phyloP scores from a whole-genome alignment of 352 stramenopile species.

The Thalassiosira exigua region DNA sequence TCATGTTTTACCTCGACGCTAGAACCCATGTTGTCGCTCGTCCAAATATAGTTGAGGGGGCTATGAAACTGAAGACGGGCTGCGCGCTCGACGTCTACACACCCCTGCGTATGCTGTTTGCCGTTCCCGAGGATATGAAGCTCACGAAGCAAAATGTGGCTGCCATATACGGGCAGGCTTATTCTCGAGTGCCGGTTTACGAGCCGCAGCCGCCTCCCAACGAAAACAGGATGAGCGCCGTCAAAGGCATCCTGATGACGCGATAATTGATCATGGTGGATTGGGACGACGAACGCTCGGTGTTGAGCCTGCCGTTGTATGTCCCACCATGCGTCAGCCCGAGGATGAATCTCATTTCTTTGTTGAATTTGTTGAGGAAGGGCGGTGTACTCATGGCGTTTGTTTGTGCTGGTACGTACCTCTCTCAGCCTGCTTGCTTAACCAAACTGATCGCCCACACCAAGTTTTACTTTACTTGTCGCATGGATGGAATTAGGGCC shows the following conservation, averaged over 20 bases:
- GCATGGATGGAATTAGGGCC: too few species aligned
- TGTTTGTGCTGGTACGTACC: slow-evolving; percentile 40
- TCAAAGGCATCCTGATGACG: slow-evolving; percentile 90
- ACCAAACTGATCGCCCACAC: too few species aligned
- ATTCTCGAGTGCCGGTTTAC: slow-evolving; percentile 91
- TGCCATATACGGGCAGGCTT: slow-evolving; percentile 88
- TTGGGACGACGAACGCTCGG: slow-evolving; percentile 66
- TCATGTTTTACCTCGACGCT: too few species aligned
- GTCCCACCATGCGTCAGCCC: slow-evolving; percentile 89
- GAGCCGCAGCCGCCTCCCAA: slow-evolving; percentile 33
- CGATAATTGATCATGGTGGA: slow-evolving; percentile 91
- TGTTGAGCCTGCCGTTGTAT: slow-evolving; percentile 75
- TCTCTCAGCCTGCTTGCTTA: too few species aligned
- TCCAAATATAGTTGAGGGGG: slow-evolving; percentile 91
- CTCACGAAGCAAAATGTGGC: slow-evolving; percentile 85
- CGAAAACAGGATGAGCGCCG: slow-evolving; percentile 75
- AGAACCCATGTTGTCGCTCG: slow-evolving; percentile 85
- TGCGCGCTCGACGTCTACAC: slow-evolving; percentile 91
- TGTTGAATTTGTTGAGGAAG: slow-evolving; percentile 91
- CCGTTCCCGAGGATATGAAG: slow-evolving; percentile 87
- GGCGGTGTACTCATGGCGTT: slow-evolving; percentile 82
- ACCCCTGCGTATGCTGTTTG: slow-evolving; percentile 88
- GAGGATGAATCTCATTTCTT: slow-evolving; percentile 87
- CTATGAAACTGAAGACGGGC: slow-evolving; percentile 89
- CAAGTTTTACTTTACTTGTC: too few species aligned